Conservation (phyloP, 208 protist species). For the Trypanosomatidae sp. region DNA sequence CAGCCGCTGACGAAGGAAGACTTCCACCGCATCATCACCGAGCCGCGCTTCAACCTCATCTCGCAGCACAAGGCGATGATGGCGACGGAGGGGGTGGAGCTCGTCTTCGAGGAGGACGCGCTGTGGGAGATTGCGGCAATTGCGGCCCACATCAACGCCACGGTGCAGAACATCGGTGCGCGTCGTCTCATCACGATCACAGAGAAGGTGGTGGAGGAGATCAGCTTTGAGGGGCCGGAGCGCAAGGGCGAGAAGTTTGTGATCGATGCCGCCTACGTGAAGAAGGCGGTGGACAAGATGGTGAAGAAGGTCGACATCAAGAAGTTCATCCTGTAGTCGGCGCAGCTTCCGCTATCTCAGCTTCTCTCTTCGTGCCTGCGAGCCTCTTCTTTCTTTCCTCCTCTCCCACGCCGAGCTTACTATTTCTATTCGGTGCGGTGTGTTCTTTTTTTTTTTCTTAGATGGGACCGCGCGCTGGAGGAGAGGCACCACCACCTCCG, state of each 20-base stretch:
- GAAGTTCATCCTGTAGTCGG: slow-evolving; percentile 94
- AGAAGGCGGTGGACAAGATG: slow-evolving; percentile 88
- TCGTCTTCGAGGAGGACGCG: slow-evolving; percentile 95
- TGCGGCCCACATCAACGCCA: slow-evolving; percentile 95
- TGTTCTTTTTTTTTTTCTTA: too few species aligned
- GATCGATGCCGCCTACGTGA: slow-evolving; percentile 91
- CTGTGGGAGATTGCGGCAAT: slow-evolving; percentile 97
- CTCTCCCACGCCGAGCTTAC: too few species aligned
- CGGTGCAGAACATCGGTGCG: slow-evolving; percentile 98
- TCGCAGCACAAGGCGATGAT: slow-evolving; percentile 95
- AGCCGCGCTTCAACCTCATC: slow-evolving; percentile 97
- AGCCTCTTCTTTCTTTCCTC: too few species aligned
- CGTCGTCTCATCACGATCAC: slow-evolving; percentile 97
- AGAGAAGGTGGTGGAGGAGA: slow-evolving; percentile 97
- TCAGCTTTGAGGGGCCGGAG: slow-evolving; percentile 93
- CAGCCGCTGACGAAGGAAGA: slow-evolving; percentile 96
- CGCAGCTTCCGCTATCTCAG: too few species aligned
- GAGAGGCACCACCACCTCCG: too few species aligned
- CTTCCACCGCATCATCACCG: slow-evolving; percentile 97
- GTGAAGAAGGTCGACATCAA: slow-evolving; percentile 94
- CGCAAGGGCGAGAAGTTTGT: slow-evolving; percentile 80
- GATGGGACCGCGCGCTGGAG: too few species aligned
- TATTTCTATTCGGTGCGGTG: too few species aligned
- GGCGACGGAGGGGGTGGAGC: slow-evolving; percentile 95
- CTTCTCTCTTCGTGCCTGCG: too few species aligned